Evolutionary conservation across 2,329 filamentous ascomycete species (phyloP).

Genomic region (Colletotrichum cordylinicola): DNA sequence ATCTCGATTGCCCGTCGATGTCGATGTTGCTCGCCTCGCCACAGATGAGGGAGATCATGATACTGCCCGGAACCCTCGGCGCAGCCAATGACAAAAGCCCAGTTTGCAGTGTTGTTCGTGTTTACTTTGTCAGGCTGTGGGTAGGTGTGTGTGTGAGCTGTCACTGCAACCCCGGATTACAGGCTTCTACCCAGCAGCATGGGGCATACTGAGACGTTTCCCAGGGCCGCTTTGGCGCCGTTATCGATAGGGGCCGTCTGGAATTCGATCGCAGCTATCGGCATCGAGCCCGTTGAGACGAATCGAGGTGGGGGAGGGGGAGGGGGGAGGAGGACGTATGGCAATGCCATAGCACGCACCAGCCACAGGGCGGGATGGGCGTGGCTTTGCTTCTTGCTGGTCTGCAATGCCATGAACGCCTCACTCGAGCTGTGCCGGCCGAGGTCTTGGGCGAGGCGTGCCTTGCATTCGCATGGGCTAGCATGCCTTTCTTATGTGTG

Average conservation of each 20-base stretch:
- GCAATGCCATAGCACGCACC: conserved; percentile 1
- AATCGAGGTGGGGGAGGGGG: conserved; percentile 1
- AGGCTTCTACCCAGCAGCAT: conserved; percentile 6
- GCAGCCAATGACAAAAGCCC: neutral
- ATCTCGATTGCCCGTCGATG: conserved; percentile 9
- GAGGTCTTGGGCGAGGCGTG: neutral
- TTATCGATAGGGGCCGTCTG: conserved; percentile 8
- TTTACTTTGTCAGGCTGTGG: neutral
- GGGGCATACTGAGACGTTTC: conserved; percentile 10
- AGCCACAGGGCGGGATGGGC: conserved; percentile 14
- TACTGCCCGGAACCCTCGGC: neutral
- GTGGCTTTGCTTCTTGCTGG: neutral
- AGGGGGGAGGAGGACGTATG: neutral
- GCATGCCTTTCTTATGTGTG: neutral
- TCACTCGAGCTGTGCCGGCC: neutral
- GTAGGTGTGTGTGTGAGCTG: conserved; percentile 5
- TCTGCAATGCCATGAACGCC: conserved; percentile 18
- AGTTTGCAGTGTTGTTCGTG: neutral
- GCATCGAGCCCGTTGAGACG: conserved; percentile 8
- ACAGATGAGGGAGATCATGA: neutral
- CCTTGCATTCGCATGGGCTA: neutral
- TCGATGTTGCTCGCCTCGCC: neutral
- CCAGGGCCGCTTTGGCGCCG: neutral
- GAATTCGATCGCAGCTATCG: neutral
- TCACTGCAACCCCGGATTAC: neutral